A percentile compares a stretch with the other conserved stretches of the same genome.
phyloP scores from a whole-genome alignment of 352 stramenopile species.

The Lagenidium giganteum region DNA sequence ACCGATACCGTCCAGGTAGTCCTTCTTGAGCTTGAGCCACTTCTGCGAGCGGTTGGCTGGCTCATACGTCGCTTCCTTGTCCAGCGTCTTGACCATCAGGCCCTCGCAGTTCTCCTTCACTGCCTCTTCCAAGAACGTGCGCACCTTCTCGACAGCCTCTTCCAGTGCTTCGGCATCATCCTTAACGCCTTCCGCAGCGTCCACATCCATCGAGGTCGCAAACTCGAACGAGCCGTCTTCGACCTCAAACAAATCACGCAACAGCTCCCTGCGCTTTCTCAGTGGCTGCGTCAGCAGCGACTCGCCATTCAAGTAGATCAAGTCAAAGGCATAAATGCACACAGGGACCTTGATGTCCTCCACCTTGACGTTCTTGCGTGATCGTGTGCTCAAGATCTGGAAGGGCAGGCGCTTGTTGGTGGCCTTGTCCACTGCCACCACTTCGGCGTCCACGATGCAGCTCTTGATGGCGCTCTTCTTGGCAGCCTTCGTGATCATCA shows the following conservation, averaged over 20 bases:
- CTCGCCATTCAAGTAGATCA: conserved; percentile 97
- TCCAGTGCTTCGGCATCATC: conserved; percentile 88
- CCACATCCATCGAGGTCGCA: conserved; percentile 87
- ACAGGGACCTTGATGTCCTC: conserved; percentile 86
- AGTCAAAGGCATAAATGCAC: conserved; percentile 97
- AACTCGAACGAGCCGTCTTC: conserved; percentile 94
- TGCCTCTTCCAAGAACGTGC: conserved; percentile 93
- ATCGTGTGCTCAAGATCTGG: conserved; percentile 96
- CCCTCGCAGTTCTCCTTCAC: conserved; percentile 94
- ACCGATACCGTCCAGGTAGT: conserved; percentile 97
- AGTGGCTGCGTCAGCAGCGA: conserved; percentile 90
- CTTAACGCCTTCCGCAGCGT: conserved; percentile 79
- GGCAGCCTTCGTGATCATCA: conserved; percentile 41
- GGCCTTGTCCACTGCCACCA: conserved; percentile 96
- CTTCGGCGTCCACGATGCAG: conserved; percentile 97
- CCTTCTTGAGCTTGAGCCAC: conserved; percentile 99
- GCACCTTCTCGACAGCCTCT: conserved; percentile 70
- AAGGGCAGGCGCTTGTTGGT: conserved; percentile 96
- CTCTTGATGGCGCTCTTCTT: conserved; percentile 38
- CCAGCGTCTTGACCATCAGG: conserved; percentile 99
- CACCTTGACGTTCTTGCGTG: conserved; percentile 89
- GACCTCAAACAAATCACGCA: conserved; percentile 90
- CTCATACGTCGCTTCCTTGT: conserved; percentile 96
- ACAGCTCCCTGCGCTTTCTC: conserved; percentile 80
- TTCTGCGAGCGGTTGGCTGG: conserved; percentile 97